Conservation (phyloP, 208 protist genomes). For the Trypanosoma boissoni region DNA sequence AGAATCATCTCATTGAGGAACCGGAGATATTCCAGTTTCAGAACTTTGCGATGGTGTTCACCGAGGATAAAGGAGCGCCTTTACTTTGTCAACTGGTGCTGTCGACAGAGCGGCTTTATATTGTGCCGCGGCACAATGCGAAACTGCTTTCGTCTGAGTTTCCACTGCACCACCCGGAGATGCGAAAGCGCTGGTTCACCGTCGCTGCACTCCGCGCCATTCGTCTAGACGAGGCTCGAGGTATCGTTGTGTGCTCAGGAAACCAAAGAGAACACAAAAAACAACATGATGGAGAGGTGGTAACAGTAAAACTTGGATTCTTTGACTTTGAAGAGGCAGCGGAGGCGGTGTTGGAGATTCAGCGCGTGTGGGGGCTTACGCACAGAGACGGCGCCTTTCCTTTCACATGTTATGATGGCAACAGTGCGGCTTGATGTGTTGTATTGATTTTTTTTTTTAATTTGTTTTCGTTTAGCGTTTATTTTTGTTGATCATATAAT, state of each 20-base stretch:
- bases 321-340: slow-evolving; percentile 9
- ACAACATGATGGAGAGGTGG: neutral
- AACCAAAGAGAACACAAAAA: neutral
- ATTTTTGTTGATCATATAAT: slow-evolving; percentile 7
- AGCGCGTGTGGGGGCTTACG: slow-evolving; percentile 23
- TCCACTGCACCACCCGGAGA: slow-evolving; percentile 17
- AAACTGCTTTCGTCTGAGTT: slow-evolving; percentile 18
- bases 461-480: no score
- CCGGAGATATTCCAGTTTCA: slow-evolving; percentile 25
- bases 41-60: slow-evolving; percentile 20
- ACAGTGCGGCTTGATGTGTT: neutral
- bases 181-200: slow-evolving; percentile 19
- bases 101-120: slow-evolving; percentile 20
- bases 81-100: slow-evolving; percentile 23
- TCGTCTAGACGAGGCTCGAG: neutral
- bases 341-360: slow-evolving; percentile 26
- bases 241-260: slow-evolving; percentile 13
- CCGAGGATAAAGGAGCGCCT: neutral
- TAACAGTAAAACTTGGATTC: slow-evolving; percentile 14
- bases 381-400: slow-evolving; percentile 19
- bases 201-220: slow-evolving; percentile 3
- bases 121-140: slow-evolving; percentile 13
- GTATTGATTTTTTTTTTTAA: neutral
- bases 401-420: neutral
- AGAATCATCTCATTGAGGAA: slow-evolving; percentile 15